Evolutionary conservation across 495 filamentous ascomycete genomes (phyloP).

Genomic region (Trichoderma gamsii): DNA sequence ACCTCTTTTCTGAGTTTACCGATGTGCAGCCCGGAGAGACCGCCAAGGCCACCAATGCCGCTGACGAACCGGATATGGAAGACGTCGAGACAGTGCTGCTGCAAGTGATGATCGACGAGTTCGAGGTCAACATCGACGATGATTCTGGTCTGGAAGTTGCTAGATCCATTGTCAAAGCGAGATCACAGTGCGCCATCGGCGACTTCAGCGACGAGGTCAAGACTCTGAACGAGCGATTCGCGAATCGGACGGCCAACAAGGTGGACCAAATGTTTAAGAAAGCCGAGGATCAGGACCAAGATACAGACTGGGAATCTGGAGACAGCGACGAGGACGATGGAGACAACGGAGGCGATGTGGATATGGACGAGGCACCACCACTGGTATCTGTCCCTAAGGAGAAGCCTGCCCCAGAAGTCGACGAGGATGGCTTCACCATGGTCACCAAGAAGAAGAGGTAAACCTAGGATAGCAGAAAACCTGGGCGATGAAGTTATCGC

Average conservation of each 20-base stretch:
- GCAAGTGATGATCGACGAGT: slow-evolving; percentile 92
- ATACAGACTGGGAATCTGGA: slow-evolving; percentile 48
- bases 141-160: slow-evolving; percentile 73
- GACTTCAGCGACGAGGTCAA: slow-evolving; percentile 60
- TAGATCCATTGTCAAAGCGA: slow-evolving; percentile 60
- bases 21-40: slow-evolving; percentile 23
- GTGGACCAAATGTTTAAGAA: slow-evolving; percentile 51
- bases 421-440: slow-evolving; percentile 93
- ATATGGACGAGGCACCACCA: slow-evolving; percentile 69
- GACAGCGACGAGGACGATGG: slow-evolving; percentile 45
- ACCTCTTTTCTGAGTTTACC: slow-evolving; percentile 64
- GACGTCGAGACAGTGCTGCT: slow-evolving; percentile 78
- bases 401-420: slow-evolving; percentile 68
- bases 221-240: slow-evolving; percentile 59
- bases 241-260: slow-evolving; percentile 49
- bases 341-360: slow-evolving; percentile 49
- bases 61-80: slow-evolving; percentile 63
- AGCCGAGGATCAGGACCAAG: slow-evolving; percentile 54
- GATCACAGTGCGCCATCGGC: slow-evolving; percentile 53
- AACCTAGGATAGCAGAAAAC: slow-evolving; percentile 20
- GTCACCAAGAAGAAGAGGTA: slow-evolving; percentile 68
- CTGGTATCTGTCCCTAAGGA: slow-evolving; percentile 53
- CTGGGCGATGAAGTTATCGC: slow-evolving; percentile 8
- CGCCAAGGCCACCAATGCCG: slow-evolving; percentile 5
- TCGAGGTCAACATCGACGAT: slow-evolving; percentile 85